Conservation (phyloP, 1,139 yeast species). For the Yamadazyma taylorii region DNA sequence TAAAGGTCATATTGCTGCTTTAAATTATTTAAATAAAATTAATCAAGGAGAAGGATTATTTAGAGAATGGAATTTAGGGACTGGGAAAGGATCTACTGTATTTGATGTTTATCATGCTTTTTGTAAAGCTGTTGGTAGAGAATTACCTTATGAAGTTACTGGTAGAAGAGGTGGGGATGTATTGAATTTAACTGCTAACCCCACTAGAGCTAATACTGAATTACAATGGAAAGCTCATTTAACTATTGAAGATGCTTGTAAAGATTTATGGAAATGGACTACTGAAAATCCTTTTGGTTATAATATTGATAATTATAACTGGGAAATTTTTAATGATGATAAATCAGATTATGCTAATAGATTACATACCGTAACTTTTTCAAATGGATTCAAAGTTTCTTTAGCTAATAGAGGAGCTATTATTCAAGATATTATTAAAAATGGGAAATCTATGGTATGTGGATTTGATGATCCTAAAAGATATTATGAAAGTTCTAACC, state of each 20-base stretch:
- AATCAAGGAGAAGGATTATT: constrained; percentile 48
- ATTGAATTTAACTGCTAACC: constrained; percentile 69
- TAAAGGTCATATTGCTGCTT: constrained; percentile 75
- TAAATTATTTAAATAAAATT: constrained; percentile 53
- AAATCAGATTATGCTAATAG: constrained; percentile 30
- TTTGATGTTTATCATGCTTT: constrained; percentile 70
- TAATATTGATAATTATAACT: constrained; percentile 34
- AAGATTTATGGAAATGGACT: constrained; percentile 80
- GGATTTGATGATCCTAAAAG: constrained; percentile 37
- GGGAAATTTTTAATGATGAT: constrained; percentile 30
- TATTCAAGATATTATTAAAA: constrained; percentile 41
- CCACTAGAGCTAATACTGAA: constrained; percentile 65
- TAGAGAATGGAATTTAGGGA: constrained; percentile 83
- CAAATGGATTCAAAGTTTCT: constrained; percentile 40
- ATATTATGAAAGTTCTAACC: constrained; percentile 39
- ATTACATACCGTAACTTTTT: constrained; percentile 38
- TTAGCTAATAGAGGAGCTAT: constrained; percentile 55
- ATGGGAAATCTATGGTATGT: constrained; percentile 33
- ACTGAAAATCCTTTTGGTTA: constrained; percentile 69
- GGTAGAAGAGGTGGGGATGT: constrained; percentile 82
- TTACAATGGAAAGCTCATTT: constrained; percentile 64
- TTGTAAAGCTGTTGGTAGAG: constrained; percentile 64
- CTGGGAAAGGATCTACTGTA: constrained; percentile 79
- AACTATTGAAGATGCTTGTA: constrained; percentile 63
- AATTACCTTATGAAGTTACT: constrained; percentile 63